phyloP scores from a whole-genome alignment of 768 basidiomycete genomes.

The Fistulinella prunicolor region DNA sequence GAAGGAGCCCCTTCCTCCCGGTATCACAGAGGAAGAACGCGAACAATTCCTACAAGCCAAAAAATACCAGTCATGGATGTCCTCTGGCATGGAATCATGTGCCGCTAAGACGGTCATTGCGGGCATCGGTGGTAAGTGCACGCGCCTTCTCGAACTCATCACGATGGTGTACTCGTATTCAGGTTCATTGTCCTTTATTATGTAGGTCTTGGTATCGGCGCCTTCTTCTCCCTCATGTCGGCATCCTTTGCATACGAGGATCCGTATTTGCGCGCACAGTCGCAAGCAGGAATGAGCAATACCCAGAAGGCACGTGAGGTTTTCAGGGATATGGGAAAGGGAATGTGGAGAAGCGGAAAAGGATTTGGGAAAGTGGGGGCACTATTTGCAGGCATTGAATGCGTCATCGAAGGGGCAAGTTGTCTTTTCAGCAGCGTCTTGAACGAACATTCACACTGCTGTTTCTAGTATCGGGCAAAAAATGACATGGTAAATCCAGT shows the following conservation, averaged over 20 bases:
- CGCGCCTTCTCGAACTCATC: neutral
- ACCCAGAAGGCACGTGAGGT: constrained; percentile 80
- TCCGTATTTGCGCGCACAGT: constrained; percentile 69
- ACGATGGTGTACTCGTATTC: constrained; percentile 3
- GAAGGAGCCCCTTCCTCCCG: constrained; percentile 84
- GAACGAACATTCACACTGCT: neutral
- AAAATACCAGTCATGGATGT: constrained; percentile 74
- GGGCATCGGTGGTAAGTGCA: constrained; percentile 72
- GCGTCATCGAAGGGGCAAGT: constrained; percentile 90
- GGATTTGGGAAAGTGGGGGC: constrained; percentile 95
- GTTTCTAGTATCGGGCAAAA: constrained; percentile 82
- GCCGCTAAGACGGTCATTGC: constrained; percentile 77
- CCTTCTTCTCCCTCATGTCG: constrained; percentile 96
- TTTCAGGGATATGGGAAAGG: constrained; percentile 91
- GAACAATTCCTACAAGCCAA: constrained; percentile 61
- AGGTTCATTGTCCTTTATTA: neutral
- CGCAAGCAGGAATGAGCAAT: constrained; percentile 53
- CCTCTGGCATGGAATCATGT: constrained; percentile 81
- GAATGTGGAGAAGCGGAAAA: constrained; percentile 88
- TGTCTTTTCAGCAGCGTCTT: neutral
- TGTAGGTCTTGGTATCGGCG: constrained; percentile 86
- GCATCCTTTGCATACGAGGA: constrained; percentile 95
- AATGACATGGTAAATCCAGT: constrained; percentile 94
- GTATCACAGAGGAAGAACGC: constrained; percentile 78
- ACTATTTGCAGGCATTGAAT: constrained; percentile 92